These are phyloP conservation scores for Athelia sp. DNA, from an alignment of 1,284 basidiomycete genomes.

Conservation along the genomic window DNA sequence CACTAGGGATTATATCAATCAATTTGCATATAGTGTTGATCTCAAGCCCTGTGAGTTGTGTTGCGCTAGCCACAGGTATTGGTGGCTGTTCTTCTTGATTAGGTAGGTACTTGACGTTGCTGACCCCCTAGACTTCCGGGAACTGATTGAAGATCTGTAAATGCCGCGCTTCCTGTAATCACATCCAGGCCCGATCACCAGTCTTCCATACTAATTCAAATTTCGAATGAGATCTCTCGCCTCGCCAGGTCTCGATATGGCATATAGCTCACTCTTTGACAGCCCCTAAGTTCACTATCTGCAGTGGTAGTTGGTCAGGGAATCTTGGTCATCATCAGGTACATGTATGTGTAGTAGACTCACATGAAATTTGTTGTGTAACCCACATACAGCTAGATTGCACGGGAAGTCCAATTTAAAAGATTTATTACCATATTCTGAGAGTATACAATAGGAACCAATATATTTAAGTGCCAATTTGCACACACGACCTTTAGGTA, in stretches of 20 bases:
- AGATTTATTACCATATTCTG: constrained; percentile 21
- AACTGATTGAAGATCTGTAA: constrained; percentile 18
- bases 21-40: too few species aligned
- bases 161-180: constrained; percentile 13
- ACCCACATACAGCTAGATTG: constrained; percentile 18
- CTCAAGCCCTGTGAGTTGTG: too few species aligned
- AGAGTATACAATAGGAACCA: constrained; percentile 21
- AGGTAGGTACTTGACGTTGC: not conserved
- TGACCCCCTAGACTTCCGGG: constrained; percentile 11
- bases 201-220: constrained; percentile 26
- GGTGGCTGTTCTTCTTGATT: too few species aligned
- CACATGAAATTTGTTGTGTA: constrained; percentile 27
- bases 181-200: constrained; percentile 26
- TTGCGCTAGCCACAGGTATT: too few species aligned
- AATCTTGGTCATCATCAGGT: constrained; percentile 25
- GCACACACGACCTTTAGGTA: constrained; percentile 20
- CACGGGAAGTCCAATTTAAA: constrained; percentile 22
- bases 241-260: constrained; percentile 17
- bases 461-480: constrained; percentile 32
- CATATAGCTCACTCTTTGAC: constrained; percentile 20
- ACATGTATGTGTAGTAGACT: constrained; percentile 21
- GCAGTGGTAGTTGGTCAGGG: constrained; percentile 14
- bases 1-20: too few species aligned
- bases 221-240: constrained; percentile 11
- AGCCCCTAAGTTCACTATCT: constrained; percentile 10